Evolutionary conservation across 306 rosid species (phyloP), one percentile per base, ranked within the genome.

Genomic region (Astragalus membranaceus): DNA sequence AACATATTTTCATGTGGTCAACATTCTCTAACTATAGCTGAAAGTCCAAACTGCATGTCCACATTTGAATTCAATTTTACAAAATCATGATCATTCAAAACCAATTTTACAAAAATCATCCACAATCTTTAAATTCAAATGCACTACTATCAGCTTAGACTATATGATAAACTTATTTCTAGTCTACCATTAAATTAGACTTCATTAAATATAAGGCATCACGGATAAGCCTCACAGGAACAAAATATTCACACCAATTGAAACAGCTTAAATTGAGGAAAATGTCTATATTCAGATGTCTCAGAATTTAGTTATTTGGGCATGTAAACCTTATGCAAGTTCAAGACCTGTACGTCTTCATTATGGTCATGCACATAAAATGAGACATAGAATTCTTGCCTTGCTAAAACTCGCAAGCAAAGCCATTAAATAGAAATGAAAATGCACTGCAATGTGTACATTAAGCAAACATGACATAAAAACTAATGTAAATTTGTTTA

Each of bases 361-460:
- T 46, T n/a, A 30, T 44, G 68, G 52, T 47, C 83, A 66, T 58
- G 68, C 50, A 75, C 44, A 69, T 16, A 72, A 35, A 58, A 63
- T 68, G 84, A 50, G 20, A 50, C 12, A 47, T 12, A 49, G 63
- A 64, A 80, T 44, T 64, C 75, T 62, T 81, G 82, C 77, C 79
- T 64, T 56, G 67, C 26, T 53, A 26, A 73, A 81, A 85, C 44
- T 74, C 65, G 10, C 57, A 69, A 77, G 78, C 80, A 72, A 82
- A 16, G 20, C 29, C 74, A 75, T 72, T 48, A 67, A 65, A 64
- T 47, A 68, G 67, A 69, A 43, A 64, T 37, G 57, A 9, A 20
- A 30, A 51, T 65, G 79, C 67, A 62, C 39, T 32, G 4, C 17
- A 54, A 73, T 67, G 70, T 61, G 44, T 51, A 67, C 53, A 66